Evolutionary conservation across 2,329 filamentous ascomycete species (phyloP).

Genomic region (Exophiala aquamarina): DNA sequence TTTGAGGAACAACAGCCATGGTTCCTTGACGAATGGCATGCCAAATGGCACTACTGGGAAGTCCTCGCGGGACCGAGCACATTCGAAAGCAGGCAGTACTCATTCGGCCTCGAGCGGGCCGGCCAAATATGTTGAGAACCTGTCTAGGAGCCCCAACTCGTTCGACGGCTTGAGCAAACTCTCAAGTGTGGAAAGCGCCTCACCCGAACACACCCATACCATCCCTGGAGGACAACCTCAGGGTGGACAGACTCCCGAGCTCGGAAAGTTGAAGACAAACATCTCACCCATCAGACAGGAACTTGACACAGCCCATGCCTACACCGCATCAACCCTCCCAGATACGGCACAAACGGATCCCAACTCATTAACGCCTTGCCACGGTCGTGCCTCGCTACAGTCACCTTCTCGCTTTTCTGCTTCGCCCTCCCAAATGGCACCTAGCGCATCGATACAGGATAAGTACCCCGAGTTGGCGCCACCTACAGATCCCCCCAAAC

Average conservation of each 20-base stretch:
- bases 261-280: slow-evolving; percentile 17
- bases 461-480: slow-evolving; percentile 38
- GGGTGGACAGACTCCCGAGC: slow-evolving; percentile 29
- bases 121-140: slow-evolving; percentile 34
- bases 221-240: slow-evolving; percentile 26
- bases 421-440: slow-evolving; percentile 56
- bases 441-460: slow-evolving; percentile 43
- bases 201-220: slow-evolving; percentile 15
- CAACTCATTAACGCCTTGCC: slow-evolving; percentile 4
- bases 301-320: slow-evolving; percentile 31
- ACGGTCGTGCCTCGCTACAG: slow-evolving; percentile 4
- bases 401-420: slow-evolving; percentile 38
- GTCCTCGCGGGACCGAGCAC: slow-evolving; percentile 38
- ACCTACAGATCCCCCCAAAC: slow-evolving; percentile 56
- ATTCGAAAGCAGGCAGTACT: slow-evolving; percentile 45
- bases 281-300: slow-evolving; percentile 23
- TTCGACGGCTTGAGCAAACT: slow-evolving; percentile 25
- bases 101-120: slow-evolving; percentile 45
- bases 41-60: slow-evolving; percentile 48
- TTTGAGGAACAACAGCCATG: slow-evolving; percentile 29
- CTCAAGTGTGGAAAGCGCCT: slow-evolving; percentile 25
- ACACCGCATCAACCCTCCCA: slow-evolving; percentile 35
- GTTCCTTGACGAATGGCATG: slow-evolving; percentile 34
- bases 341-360: slow-evolving; percentile 28
- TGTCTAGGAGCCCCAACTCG: slow-evolving; percentile 29